Base-by-base conservation (phyloP, 2,329 filamentous ascomycete genomes). In the Colletotrichum higginsianum region DNA sequence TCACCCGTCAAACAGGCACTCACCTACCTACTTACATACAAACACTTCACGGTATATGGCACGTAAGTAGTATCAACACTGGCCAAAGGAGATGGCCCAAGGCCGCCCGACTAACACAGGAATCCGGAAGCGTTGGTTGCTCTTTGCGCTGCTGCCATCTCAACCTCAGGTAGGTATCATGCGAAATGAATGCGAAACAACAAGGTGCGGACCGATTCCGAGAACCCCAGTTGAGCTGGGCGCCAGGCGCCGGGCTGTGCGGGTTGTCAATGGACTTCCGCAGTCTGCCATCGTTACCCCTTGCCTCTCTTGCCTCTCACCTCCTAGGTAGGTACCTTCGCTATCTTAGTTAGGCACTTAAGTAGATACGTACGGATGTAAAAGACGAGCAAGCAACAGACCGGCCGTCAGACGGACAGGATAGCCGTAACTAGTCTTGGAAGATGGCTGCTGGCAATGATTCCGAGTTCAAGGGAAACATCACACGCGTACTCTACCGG, bases 391-490 rank as follows among this genome's bases (percentile, higher is more conserved):
- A 46, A 49, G 38, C 21, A 38, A 47, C 30, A 42, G 46, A 35
- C 46, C 38, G 26, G 46, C 26, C 26, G 49, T 60, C 66, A 60
- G 56, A 53, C 23, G 23, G 55, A 53, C 47, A 42, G 49, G 21
- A 23, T 15, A 50, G 21, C 23, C n/a, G 30, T 35, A 21, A 21
- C 16, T 50, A 46, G 61, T 66, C 42, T 47, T 46, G 44, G 67
- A 46, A 49, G n/a, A 21, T 35, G n/a, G 53, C 16, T 30, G 15
- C 42, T 44, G 46, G 61, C 44, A 46, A 66, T 68, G 35, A 67
- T 68, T 68, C 58, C 53, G 53, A 38, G 35, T 38, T 55, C 46
- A 71, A 68, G 60, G 40, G 18, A 38, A 56, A 56, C 53, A 21
- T n/a, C 12, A 26, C 52, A 55, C 50, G 4, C 30, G 26, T 18